phyloP scores from a whole-genome alignment of 345 rosid species.

The Pistacia vera region DNA sequence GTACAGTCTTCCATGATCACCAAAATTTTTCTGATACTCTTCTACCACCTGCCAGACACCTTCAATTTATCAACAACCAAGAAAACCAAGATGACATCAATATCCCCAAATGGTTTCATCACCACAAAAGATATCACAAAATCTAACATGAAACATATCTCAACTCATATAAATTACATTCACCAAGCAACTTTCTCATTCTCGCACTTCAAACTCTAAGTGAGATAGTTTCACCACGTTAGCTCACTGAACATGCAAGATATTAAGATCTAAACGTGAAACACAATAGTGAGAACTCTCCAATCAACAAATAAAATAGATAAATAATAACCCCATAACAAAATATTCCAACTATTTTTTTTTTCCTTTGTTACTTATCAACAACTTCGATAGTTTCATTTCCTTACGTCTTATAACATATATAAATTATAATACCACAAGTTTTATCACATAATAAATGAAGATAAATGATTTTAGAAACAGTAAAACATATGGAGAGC shows the following conservation, averaged over 20 bases:
- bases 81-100: neutral
- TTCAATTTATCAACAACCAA: neutral
- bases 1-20: constrained; percentile 81
- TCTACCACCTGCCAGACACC: constrained; percentile 64
- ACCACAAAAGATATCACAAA: neutral
- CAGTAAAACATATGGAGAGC: neutral
- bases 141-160: neutral
- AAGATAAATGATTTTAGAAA: neutral
- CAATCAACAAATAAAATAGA: neutral
- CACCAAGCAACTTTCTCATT: neutral
- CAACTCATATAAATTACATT: neutral
- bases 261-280: neutral
- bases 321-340: neutral
- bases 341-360: neutral
- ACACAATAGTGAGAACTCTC: neutral
- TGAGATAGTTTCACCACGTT: neutral
- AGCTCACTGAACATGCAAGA: neutral
- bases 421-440: neutral
- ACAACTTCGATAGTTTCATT: neutral
- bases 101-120: neutral
- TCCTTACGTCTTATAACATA: neutral
- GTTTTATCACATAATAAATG: no score
- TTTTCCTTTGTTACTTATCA: neutral
- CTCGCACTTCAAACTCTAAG: neutral
- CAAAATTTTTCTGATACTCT: constrained; percentile 90